Evolutionary conservation across 2,329 filamentous ascomycete species (phyloP).

Genomic region (Fusarium fujikuroi): DNA sequence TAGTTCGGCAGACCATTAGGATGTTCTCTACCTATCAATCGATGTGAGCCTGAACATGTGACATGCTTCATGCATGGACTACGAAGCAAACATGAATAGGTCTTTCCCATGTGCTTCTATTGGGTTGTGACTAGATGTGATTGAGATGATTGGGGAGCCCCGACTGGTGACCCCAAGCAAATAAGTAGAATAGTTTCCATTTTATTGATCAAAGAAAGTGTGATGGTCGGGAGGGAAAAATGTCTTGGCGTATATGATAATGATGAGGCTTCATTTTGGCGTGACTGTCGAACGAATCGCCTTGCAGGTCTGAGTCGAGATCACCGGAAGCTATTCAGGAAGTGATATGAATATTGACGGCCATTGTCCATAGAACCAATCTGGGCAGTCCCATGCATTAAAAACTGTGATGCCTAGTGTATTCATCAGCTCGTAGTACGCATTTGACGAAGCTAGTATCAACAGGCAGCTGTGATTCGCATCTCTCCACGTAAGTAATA

Average conservation of each 20-base stretch:
- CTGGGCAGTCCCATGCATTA: neutral
- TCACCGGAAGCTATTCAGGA: neutral
- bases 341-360: neutral
- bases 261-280: conserved; percentile 15
- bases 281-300: conserved; percentile 8
- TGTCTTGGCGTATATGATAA: conserved; percentile 8
- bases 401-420: conserved; percentile 21
- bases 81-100: conserved; percentile 4
- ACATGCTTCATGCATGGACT: conserved; percentile 13
- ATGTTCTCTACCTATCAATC: neutral
- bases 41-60: neutral
- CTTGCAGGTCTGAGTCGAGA: neutral
- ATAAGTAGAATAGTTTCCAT: neutral
- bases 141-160: conserved; percentile 8
- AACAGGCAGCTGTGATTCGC: conserved; percentile 17
- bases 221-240: neutral
- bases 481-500: conserved; percentile 14
- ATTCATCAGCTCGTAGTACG: conserved; percentile 20
- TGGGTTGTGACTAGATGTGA: conserved; percentile 12
- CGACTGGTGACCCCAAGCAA: neutral
- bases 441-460: neutral
- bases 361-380: neutral
- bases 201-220: neutral
- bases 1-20: neutral
- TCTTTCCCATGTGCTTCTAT: neutral